Base-by-base conservation (phyloP, 768 basidiomycete genomes). In the Xanthoconium purpureum region DNA sequence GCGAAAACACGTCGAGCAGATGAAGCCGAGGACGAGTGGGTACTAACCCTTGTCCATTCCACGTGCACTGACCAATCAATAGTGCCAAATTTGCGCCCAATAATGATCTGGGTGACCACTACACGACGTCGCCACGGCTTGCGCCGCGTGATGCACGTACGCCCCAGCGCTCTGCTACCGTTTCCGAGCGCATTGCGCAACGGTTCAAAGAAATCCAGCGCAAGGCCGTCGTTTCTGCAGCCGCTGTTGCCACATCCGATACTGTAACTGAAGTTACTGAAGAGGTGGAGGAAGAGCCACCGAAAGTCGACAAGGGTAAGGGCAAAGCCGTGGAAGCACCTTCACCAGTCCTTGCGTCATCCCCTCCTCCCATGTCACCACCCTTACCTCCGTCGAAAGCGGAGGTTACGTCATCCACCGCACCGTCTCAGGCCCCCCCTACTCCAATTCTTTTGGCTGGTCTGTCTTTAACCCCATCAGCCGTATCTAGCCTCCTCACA, bases 21-120 rank as follows among this genome's bases (percentile, higher is more conserved):
- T 63, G 94, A 97, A 66, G 87, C 88, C 9, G 93, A 93, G 69
- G 94, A 97, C 69, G 94, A 96, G 94, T 96, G 92, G 78, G 6
- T 2, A 24, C 24, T 24, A 14, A 13, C 30, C 38, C 48, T 49
- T 43, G 32, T 50, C 47, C 42, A 29, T 36, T 13, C n/a, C 8
- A 11, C 35, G 3, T 28, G 30, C 37, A 14, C 55, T 67, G 29
- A 61, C 37, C 57, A 54, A 59, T 58, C 56, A 38, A 50, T 65
- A 96, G 94, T 70, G 90, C 83, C 40, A 92, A 91, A 66, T 96
- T 96, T 65, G 91, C 92, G 7, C 94, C 94, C 8, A 86, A 80
- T 64, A 73, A 74, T 45, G 79, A 79, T 49, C 62, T 77, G 14
- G 74, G 77, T 36, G 92, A 94, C 72, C 85, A 83, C 59, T 94